A percentile compares a stretch with the other conserved stretches of the same genome.
phyloP scores from a whole-genome alignment of 192 early-diverging fungal genomes.

The Coemansia sp. region DNA sequence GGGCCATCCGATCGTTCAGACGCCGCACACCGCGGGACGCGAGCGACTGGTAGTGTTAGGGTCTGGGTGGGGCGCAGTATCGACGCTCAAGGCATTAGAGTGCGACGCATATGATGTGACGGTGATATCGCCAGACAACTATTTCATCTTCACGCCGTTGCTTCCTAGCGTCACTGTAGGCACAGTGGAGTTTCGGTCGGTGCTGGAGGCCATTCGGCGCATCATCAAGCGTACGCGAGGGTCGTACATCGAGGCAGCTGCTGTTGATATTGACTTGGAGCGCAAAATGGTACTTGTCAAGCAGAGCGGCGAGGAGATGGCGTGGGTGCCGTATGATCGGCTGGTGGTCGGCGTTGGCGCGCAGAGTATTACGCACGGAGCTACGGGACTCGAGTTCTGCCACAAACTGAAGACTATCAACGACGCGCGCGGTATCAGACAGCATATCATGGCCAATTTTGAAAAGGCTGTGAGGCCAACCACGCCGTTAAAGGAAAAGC shows the following conservation, averaged over 20 bases:
- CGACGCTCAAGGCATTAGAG: slow-evolving; percentile 71
- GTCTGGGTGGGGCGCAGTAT: slow-evolving; percentile 54
- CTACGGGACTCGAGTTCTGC: slow-evolving; percentile 80
- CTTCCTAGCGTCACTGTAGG: slow-evolving; percentile 80
- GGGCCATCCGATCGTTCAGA: slow-evolving; percentile 34
- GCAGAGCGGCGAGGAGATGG: slow-evolving; percentile 63
- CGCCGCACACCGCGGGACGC: slow-evolving; percentile 16
- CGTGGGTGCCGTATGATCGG: slow-evolving; percentile 70
- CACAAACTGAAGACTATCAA: slow-evolving; percentile 80
- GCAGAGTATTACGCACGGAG: slow-evolving; percentile 78
- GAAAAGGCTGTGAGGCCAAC: slow-evolving; percentile 75
- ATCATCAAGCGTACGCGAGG: slow-evolving; percentile 81
- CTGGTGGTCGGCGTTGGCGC: slow-evolving; percentile 82
- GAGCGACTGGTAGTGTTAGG: slow-evolving; percentile 56
- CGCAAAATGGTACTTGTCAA: slow-evolving; percentile 75
- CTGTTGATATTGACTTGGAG: slow-evolving; percentile 80
- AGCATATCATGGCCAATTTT: slow-evolving; percentile 78
- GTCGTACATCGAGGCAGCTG: slow-evolving; percentile 82
- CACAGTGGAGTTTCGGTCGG: slow-evolving; percentile 83
- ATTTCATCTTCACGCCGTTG: slow-evolving; percentile 83
- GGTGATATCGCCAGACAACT: slow-evolving; percentile 82
- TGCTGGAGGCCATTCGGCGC: slow-evolving; percentile 86
- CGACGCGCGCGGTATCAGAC: slow-evolving; percentile 79
- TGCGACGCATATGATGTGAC: slow-evolving; percentile 75
- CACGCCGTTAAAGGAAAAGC: slow-evolving; percentile 62